phyloP scores from a whole-genome alignment of 1,284 basidiomycete genomes.

The Malassezia nana region DNA sequence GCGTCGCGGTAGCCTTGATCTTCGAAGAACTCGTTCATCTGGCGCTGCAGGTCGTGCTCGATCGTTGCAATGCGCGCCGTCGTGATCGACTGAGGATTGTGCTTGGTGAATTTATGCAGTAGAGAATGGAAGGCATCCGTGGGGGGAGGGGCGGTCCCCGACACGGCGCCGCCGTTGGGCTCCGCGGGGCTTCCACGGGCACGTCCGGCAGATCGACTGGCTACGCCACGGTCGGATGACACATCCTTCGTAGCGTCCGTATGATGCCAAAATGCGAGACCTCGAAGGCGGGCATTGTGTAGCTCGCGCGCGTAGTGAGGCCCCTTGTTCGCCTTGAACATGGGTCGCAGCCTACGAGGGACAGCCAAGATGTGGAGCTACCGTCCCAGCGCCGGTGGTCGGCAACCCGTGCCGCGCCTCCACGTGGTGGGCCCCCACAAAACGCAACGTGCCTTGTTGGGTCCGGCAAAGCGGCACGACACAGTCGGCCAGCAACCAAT shows the following conservation, averaged over 20 bases:
- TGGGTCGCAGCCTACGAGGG: neutral
- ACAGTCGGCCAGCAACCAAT: constrained; percentile 2
- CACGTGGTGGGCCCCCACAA: neutral
- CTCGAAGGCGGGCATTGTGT: constrained; percentile 36
- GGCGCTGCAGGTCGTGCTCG: constrained; percentile 29
- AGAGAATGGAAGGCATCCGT: constrained; percentile 28
- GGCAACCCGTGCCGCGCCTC: neutral
- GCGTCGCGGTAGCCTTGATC: constrained; percentile 28
- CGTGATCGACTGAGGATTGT: constrained; percentile 34
- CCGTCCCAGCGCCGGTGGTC: neutral
- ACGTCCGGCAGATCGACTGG: neutral
- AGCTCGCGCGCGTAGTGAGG: constrained; percentile 39
- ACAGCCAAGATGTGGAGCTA: neutral
- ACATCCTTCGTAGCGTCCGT: neutral
- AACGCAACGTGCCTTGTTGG: neutral
- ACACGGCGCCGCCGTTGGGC: constrained; percentile 16
- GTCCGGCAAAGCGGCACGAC: neutral
- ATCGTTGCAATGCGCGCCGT: constrained; percentile 20
- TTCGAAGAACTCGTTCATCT: constrained; percentile 21
- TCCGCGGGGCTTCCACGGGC: neutral
- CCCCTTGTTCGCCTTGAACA: constrained; percentile 24
- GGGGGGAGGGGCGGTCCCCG: constrained; percentile 22
- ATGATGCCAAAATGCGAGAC: constrained; percentile 24
- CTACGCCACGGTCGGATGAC: neutral
- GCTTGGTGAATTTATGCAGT: constrained; percentile 47